These are phyloP conservation scores for Vachellia pachyceras DNA, from an alignment of 306 rosid genomes.

Conservation along the genomic window DNA sequence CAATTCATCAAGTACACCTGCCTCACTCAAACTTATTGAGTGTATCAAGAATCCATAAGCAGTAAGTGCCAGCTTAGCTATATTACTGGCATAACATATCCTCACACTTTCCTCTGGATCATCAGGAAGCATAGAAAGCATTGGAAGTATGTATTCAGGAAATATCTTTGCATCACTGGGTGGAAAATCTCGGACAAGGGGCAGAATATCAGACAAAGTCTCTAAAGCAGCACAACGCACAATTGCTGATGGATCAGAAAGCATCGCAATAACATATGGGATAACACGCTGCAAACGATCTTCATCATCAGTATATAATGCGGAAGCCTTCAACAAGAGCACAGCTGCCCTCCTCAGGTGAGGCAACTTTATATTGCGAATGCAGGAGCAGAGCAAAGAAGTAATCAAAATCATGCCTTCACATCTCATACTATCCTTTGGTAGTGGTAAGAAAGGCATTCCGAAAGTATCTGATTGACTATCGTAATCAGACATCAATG, in stretches of 20 bases:
- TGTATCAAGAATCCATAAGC: conserved; percentile 91
- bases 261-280: conserved; percentile 95
- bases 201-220: conserved; percentile 90
- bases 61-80: conserved; percentile 90
- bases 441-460: conserved; percentile 73
- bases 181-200: conserved; percentile 91
- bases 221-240: conserved; percentile 98
- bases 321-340: conserved; percentile 87
- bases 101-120: conserved; percentile 99
- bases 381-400: conserved; percentile 91
- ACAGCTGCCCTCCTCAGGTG: conserved; percentile 88
- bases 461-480: conserved; percentile 92
- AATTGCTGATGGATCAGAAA: conserved; percentile 89
- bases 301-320: conserved; percentile 91
- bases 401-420: conserved; percentile 98
- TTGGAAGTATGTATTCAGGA: conserved; percentile 93
- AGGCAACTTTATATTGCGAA: conserved; percentile 93
- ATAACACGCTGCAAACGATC: conserved; percentile 91
- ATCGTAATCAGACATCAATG: conserved; percentile 86
- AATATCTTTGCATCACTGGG: conserved; percentile 98
- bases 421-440: conserved; percentile 85
- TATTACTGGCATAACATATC: conserved; percentile 95
- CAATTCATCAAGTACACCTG: conserved; percentile 92
- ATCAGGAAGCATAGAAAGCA: conserved; percentile 99
- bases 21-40: conserved; percentile 95